Evolutionary conservation across 257 asterid species (phyloP), one percentile per base, ranked within the genome.

Genomic region (Parsonsia alboflavescens): DNA sequence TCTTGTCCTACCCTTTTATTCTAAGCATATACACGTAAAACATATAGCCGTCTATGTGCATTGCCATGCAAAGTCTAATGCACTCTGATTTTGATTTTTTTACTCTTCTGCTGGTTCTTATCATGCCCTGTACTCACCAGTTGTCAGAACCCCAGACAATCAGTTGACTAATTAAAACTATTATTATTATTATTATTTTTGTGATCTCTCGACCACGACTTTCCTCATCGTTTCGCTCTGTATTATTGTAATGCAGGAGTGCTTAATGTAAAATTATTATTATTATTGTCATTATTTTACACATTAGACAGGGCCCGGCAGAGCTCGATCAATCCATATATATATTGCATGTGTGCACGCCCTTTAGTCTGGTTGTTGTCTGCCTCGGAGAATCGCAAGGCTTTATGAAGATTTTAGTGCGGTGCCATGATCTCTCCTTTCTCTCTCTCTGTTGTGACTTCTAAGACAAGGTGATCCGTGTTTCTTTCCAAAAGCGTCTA

Each of bases 51-150:
- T 44, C 59, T 73, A 26, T 61, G 39, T 73, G 69, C 70, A 73
- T 59, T 73, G 59, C 70, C 76, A 73, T 73, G 76, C 76, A 73
- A 59, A 52, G 58, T 36, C 46, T 4, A 22, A 42, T 10, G 1
- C 7, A 22, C 0, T n/a, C n/a, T 16, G 13, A 33, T 44, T 21
- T 28, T 13, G 12, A 33, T 64, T 64, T 8, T n/a, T 33, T 39
- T 7, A 39, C 24, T 36, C 49, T 7, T 7, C 49, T 39, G 15
- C 70, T 65, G 48, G 1, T 33, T 64, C 48, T 36, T 49, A 19
- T 65, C 36, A 39, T 65, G 68, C 70, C 49, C 70, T 42, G 6
- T 21, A 39, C 50, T 65, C 70, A 65, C 49, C 70, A 65, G 50
- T 33, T 65, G 70, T 45, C 70, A 39, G 70, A 39, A 65, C 26